Evolutionary conservation across 2,329 filamentous ascomycete species (phyloP), one percentile per base, ranked within the genome.

Genomic region (Epichloe gansuensis): DNA sequence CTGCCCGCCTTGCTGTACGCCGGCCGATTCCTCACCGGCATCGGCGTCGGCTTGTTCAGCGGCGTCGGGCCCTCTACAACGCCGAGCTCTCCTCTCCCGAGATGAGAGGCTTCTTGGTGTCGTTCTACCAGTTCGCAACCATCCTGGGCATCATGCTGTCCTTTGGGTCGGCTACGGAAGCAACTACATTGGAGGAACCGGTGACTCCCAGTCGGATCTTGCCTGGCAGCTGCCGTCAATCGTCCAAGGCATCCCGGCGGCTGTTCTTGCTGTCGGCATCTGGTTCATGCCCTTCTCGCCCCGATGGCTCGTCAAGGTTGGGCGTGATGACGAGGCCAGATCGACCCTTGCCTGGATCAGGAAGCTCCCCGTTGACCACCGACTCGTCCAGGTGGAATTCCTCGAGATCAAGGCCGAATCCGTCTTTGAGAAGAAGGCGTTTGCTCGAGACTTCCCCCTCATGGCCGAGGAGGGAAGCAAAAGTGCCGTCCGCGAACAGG

Each of bases 331-430:
- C 0, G 86, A 91, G 65, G 85, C 83, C 4, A 52, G 68, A 52
- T 65, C 69, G 51, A 68, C 37, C 0, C 75, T 91, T 1, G 77
- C 85, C 0, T 75, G 65, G 52, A 77, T 91, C 7, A 81, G 87
- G 37, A 76, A 75, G 5, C 73, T 88, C 0, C 65, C 78, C 0
- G 62, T 70, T 13, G 77, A 85, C 55, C 75, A 88, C 60, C 81
- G 87, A 48, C 74, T 86, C 0, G 76, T 91, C 37, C 79, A 86
- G 58, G 72, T 88, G 3, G 87, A 91, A 61, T 89, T 85, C 61
- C 76, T 88, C n/a, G 87, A 91, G 64, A 91, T 91, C 69, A 88
- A 88, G 66, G 85, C 86, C 0, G 85, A 89, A 65, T 82, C 80
- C 0, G 66, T 86, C 31, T 91, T 91, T 59, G 86, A 91, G 67